Conservation (phyloP, 2,329 filamentous ascomycete species). For the Cytospora paraplurivora region DNA sequence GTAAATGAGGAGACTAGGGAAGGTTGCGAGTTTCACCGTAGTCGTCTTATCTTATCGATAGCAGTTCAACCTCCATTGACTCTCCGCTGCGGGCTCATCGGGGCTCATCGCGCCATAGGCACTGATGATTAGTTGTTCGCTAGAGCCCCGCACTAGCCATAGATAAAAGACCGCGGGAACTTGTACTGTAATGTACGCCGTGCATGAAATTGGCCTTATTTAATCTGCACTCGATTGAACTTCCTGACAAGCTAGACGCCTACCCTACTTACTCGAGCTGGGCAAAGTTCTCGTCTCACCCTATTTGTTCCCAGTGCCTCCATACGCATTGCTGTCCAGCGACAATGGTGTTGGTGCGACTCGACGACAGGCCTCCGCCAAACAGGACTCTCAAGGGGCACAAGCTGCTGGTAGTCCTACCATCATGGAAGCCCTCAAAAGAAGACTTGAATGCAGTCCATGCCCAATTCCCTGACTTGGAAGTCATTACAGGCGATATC, state of each 20-base stretch:
- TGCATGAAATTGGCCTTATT: not conserved
- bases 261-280: not conserved
- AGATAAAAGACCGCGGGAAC: not conserved
- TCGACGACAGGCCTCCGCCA: slow-evolving; percentile 16
- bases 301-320: not conserved
- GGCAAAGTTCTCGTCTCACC: not conserved
- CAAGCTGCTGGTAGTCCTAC: slow-evolving; percentile 47
- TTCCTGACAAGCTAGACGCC: not conserved
- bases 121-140: not conserved
- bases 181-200: not conserved
- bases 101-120: not conserved
- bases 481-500: slow-evolving; percentile 40
- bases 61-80: not conserved
- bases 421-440: slow-evolving; percentile 37
- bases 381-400: slow-evolving; percentile 50
- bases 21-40: not conserved
- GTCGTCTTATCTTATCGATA: not conserved
- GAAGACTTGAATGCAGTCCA: slow-evolving; percentile 42
- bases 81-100: not conserved
- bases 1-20: not conserved
- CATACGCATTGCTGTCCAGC: not conserved
- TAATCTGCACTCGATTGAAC: not conserved
- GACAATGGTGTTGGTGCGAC: slow-evolving; percentile 21
- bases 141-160: not conserved
- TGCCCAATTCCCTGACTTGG: slow-evolving; percentile 47